phyloP scores from a whole-genome alignment of 228 moss, liverwort and hornwort genomes.

The Sphagnum fallax region DNA sequence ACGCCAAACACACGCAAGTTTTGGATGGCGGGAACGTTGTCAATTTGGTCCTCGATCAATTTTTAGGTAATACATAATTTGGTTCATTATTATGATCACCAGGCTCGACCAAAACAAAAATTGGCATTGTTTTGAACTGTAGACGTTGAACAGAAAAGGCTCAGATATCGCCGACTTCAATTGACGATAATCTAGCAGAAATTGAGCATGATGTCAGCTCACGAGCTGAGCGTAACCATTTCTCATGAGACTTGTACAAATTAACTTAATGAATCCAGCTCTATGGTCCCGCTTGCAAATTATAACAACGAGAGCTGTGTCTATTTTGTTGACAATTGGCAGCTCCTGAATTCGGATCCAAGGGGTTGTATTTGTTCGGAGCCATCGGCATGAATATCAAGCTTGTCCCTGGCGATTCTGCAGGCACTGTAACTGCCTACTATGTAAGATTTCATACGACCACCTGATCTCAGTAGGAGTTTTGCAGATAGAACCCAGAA shows the following conservation, averaged over 20 bases:
- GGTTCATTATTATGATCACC: too few species aligned
- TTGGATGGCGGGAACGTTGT: conserved; percentile 23
- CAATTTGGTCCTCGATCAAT: conserved; percentile 34
- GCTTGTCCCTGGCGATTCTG: conserved; percentile 43
- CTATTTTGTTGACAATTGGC: background rate
- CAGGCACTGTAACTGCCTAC: conserved; percentile 27
- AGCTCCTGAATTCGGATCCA: conserved; percentile 26
- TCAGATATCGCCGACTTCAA: too few species aligned
- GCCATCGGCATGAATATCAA: conserved; percentile 38
- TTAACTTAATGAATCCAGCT: background rate
- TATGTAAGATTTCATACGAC: conserved; percentile 10
- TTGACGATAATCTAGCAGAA: background rate
- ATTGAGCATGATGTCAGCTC: background rate
- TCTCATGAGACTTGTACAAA: background rate
- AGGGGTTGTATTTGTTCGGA: conserved; percentile 21
- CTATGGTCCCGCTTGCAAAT: background rate
- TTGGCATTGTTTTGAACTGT: too few species aligned
- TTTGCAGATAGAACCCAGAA: background rate
- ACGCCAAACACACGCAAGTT: conserved; percentile 24
- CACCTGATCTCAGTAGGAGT: background rate
- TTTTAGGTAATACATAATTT: conserved; percentile 14
- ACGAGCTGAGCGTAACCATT: background rate
- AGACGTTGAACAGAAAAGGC: too few species aligned
- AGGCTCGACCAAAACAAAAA: background rate
- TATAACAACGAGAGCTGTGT: too few species aligned